Percentiles rank a stretch among this genome's conserved stretches.
Conservation (phyloP, 164 flowering plant genomes). For the Santalum album region DNA sequence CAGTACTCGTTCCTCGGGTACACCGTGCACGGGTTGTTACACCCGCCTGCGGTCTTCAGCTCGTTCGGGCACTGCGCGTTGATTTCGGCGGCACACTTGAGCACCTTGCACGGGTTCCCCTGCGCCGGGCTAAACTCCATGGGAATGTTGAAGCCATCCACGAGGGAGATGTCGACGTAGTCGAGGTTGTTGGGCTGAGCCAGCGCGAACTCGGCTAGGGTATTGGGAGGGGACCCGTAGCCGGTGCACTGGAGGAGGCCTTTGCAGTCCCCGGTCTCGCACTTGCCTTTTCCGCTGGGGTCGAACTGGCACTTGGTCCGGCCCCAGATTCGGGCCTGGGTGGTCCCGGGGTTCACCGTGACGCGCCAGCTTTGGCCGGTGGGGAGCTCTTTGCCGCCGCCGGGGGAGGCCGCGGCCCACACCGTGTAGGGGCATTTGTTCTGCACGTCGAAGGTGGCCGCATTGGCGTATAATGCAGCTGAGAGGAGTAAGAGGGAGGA, state of each 20-base stretch:
- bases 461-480: background rate
- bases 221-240: conserved; percentile 13
- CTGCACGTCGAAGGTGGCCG: background rate
- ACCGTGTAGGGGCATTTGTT: conserved; percentile 9
- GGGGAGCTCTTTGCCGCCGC: conserved; percentile 12
- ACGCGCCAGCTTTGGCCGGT: conserved; percentile 5
- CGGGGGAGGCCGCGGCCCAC: conserved; percentile 13
- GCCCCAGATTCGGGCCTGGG: conserved; percentile 11
- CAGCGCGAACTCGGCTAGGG: conserved; percentile 18
- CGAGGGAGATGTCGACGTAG: conserved; percentile 20
- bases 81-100: background rate
- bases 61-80: background rate
- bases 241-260: conserved; percentile 11
- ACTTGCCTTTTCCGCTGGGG: background rate
- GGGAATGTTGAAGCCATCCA: conserved; percentile 32
- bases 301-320: conserved; percentile 15
- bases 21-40: conserved; percentile 2
- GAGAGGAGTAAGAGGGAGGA: conserved; percentile 1
- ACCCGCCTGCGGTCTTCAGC: background rate
- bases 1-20: background rate
- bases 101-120: background rate
- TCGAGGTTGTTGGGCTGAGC: conserved; percentile 17
- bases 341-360: conserved; percentile 2
- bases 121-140: conserved; percentile 17
- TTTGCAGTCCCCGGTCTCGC: conserved; percentile 19